Conservation (phyloP, 2,329 filamentous ascomycete genomes). For the Didymosphaeria variabile region DNA sequence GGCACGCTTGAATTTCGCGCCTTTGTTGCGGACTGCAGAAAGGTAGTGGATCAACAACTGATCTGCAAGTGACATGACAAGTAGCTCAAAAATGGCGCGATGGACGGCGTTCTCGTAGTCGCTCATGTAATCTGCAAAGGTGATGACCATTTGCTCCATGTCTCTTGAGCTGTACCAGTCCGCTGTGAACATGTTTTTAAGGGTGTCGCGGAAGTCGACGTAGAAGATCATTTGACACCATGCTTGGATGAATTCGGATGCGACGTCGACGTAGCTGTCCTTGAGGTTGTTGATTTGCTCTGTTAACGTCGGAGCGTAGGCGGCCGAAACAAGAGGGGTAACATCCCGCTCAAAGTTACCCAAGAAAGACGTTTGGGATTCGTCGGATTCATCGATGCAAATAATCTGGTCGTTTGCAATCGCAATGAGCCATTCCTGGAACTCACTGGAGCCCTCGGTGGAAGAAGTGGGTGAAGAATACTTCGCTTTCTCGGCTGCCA, state of each 20-base stretch:
- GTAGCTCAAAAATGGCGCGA: conserved; percentile 86
- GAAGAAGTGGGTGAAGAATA: conserved; percentile 63
- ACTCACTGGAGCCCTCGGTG: conserved; percentile 76
- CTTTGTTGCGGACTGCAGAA: conserved; percentile 83
- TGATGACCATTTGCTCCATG: conserved; percentile 93
- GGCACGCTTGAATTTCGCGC: conserved; percentile 83
- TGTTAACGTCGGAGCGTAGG: conserved; percentile 77
- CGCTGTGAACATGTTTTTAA: conserved; percentile 89
- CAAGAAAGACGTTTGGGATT: conserved; percentile 80
- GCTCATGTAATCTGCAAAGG: conserved; percentile 91
- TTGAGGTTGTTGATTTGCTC: conserved; percentile 78
- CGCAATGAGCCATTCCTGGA: conserved; percentile 92
- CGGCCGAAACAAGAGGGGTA: conserved; percentile 79
- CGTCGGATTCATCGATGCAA: conserved; percentile 86
- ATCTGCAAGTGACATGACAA: conserved; percentile 92
- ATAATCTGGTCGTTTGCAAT: conserved; percentile 99
- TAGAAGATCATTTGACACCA: conserved; percentile 89
- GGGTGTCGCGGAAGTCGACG: conserved; percentile 85
- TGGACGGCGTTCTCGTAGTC: conserved; percentile 89
- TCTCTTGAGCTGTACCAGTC: conserved; percentile 87
- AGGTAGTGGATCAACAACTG: conserved; percentile 90
- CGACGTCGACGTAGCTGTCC: conserved; percentile 94
- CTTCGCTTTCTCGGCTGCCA: conserved; percentile 82
- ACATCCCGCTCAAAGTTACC: conserved; percentile 86
- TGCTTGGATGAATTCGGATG: conserved; percentile 87